Evolutionary conservation across 192 early-diverging fungal species (phyloP), one percentile per base, ranked within the genome.

Genomic region (Coemansia sp.): DNA sequence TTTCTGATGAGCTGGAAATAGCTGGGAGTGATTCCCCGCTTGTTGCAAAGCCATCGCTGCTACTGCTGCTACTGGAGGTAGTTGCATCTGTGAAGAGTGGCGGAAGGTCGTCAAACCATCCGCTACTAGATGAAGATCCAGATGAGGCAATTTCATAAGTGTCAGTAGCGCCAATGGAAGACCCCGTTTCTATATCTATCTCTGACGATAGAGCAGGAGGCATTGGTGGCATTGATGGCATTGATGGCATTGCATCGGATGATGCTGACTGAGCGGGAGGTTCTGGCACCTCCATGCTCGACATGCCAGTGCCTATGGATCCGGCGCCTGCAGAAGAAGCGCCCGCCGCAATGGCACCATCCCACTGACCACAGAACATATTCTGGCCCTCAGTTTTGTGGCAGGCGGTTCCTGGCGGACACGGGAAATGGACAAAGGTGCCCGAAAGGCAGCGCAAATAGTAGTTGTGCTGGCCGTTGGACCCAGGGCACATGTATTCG

Each of bases 401-500:
- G 40, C 79, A 81, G 3, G 51, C 68, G 12, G 79, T 81, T 4
- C 79, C 79, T 23, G 79, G 73, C 13, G 79, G 56, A 49, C 79
- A 81, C 10, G 66, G 25, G 46, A 81, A 81, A 26, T 69, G 60
- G 1, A 81, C 70, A 34, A 52, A 81, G 4, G 67, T 75, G 7
- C 79, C 79, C 10, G 70, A 59, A 12, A 81, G 66, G 34, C 79
- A 81, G 52, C 79, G 67, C 56, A 81, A 43, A 31, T 61, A 81
- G 25, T 75, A 81, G 16, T 66, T 60, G 42, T 72, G 59, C 33
- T 72, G 63, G 28, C 66, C 79, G 29, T 55, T 81, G 30, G 62
- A 20, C 0, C 79, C 79, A 2, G 79, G 79, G 26, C 79, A 81
- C 58, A 70, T 66, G 63, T 81, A 81, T 42, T 81, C 73, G 48